A percentile compares a stretch with the other conserved stretches of the same genome.
Evolutionary conservation across 129 eudicot species (phyloP).

Genomic region (Dittrichia graveolens): DNA sequence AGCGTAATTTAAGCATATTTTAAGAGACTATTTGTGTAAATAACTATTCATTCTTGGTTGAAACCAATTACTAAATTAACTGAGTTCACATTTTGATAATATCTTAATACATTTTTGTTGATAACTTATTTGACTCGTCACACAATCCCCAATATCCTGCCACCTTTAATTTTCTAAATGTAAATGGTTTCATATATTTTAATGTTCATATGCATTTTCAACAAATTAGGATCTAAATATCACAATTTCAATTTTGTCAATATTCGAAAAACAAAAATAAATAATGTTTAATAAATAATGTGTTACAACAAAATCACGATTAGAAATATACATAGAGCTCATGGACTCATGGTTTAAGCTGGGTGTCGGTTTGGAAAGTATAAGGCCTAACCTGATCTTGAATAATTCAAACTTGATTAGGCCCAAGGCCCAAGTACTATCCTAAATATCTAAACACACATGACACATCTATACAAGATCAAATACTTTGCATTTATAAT

Average conservation of each 20-base stretch:
- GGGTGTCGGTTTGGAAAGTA: constrained; percentile 6
- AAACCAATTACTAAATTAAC: too few species aligned
- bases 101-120: background rate
- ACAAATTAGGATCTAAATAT: too few species aligned
- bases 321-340: constrained; percentile 1
- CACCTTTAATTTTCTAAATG: background rate
- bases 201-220: background rate
- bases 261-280: too few species aligned
- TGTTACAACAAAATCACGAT: background rate
- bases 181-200: background rate
- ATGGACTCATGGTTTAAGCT: constrained; percentile 21
- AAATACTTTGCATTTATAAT: constrained; percentile 24
- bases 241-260: too few species aligned
- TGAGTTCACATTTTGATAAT: too few species aligned
- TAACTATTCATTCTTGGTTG: too few species aligned
- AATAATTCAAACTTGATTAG: constrained; percentile 20
- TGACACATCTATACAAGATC: constrained; percentile 9
- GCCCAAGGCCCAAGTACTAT: background rate
- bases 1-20: too few species aligned
- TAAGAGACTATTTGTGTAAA: too few species aligned
- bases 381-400: constrained; percentile 9
- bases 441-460: constrained; percentile 8
- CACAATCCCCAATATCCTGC: background rate
- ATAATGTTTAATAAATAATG: too few species aligned
- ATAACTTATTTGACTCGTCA: background rate